Evolutionary conservation across 164 flowering plant genomes (phyloP).

Genomic region (Stephania cephalantha): DNA sequence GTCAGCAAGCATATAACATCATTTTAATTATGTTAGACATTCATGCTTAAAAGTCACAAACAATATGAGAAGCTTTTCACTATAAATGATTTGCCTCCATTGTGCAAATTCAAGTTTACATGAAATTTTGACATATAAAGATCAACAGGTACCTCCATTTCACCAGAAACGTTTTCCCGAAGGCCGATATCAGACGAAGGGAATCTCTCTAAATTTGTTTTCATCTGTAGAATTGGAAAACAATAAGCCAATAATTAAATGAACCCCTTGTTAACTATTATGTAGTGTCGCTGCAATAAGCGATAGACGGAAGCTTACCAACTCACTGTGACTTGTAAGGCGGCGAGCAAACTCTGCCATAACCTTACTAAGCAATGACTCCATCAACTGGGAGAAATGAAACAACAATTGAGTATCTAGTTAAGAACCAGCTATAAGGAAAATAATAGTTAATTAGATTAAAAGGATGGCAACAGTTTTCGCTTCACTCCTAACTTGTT

Average conservation of each 20-base stretch:
- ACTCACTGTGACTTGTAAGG: conserved; percentile 41
- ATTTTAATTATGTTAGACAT: not conserved
- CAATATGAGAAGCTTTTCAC: not conserved
- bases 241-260: not conserved
- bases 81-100: not conserved
- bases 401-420: not conserved
- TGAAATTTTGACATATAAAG: not conserved
- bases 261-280: not conserved
- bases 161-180: conserved; percentile 24
- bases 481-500: not conserved
- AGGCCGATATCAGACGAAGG: conserved; percentile 22
- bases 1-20: conserved; percentile 6
- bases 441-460: too few relatives aligned
- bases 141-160: conserved; percentile 41
- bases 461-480: too few relatives aligned
- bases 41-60: not conserved
- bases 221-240: conserved; percentile 24
- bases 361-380: conserved; percentile 65
- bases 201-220: conserved; percentile 26
- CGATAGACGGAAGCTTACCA: conserved; percentile 25
- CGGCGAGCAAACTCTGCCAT: conserved; percentile 79
- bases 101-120: not conserved
- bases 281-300: not conserved
- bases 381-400: conserved; percentile 57
- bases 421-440: not conserved